Evolutionary conservation across 2,329 filamentous ascomycete species (phyloP).

Genomic region (Alternaria gansuensis): DNA sequence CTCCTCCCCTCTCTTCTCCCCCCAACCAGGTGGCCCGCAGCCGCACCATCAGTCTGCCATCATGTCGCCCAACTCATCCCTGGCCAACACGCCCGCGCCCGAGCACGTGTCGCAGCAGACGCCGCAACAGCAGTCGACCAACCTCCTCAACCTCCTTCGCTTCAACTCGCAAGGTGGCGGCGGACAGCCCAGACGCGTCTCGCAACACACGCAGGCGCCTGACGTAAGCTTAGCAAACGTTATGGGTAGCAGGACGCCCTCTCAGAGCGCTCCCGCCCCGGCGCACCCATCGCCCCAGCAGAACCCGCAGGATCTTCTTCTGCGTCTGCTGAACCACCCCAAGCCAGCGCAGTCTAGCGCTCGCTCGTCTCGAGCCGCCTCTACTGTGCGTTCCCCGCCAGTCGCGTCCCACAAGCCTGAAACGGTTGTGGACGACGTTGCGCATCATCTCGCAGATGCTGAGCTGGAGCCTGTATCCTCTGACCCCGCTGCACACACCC

Average conservation of each 20-base stretch:
- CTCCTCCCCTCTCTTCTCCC: conserved; percentile 67
- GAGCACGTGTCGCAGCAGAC: conserved; percentile 55
- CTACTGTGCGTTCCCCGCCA: conserved; percentile 42
- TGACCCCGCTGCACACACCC: conserved; percentile 38
- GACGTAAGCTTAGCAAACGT: conserved; percentile 66
- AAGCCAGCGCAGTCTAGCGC: conserved; percentile 56
- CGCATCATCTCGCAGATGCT: conserved; percentile 57
- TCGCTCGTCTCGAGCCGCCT: conserved; percentile 38
- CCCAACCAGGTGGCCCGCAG: conserved; percentile 62
- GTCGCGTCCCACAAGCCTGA: conserved; percentile 51
- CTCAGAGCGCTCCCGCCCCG: conserved; percentile 44
- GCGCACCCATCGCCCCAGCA: conserved; percentile 55
- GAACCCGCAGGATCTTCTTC: conserved; percentile 81
- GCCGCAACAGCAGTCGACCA: conserved; percentile 58
- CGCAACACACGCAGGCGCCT: conserved; percentile 57
- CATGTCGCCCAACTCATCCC: conserved; percentile 65
- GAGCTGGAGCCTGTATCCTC: conserved; percentile 53
- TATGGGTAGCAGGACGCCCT: conserved; percentile 57
- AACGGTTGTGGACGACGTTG: conserved; percentile 56
- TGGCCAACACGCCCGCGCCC: conserved; percentile 54
- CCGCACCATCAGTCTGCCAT: conserved; percentile 66
- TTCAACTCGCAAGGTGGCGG: conserved; percentile 63
- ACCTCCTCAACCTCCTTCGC: conserved; percentile 71
- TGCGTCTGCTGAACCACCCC: conserved; percentile 83
- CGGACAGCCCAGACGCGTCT: conserved; percentile 49